Evolutionary conservation across 108 stramenopile genomes (phyloP).

Genomic region (Chaetoceros tenuissimus): DNA sequence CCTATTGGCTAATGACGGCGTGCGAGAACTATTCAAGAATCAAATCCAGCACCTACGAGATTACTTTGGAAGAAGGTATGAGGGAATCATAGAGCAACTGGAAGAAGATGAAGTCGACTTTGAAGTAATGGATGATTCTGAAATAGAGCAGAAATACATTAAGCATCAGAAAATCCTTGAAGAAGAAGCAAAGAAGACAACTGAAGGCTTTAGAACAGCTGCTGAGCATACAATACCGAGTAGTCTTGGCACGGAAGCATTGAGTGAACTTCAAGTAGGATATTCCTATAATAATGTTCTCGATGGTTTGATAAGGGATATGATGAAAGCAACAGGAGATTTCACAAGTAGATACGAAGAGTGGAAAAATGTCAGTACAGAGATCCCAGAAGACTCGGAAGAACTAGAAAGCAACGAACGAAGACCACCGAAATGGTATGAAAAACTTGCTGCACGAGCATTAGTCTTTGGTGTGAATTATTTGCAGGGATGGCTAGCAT

Average conservation of each 20-base stretch:
- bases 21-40: conserved; percentile 16
- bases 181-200: conserved; percentile 23
- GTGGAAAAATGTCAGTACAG: conserved; percentile 11
- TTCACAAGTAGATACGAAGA: conserved; percentile 24
- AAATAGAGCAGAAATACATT: conserved; percentile 3
- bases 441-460: conserved; percentile 55
- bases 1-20: background rate
- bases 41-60: conserved; percentile 28
- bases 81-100: conserved; percentile 10
- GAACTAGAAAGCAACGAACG: background rate
- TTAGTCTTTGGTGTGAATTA: conserved; percentile 74
- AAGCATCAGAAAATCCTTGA: conserved; percentile 9
- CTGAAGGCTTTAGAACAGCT: conserved; percentile 44
- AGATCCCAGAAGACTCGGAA: background rate
- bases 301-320: conserved; percentile 60
- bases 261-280: conserved; percentile 9
- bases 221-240: conserved; percentile 51
- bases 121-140: background rate
- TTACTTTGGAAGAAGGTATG: conserved; percentile 30
- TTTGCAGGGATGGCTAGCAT: conserved; percentile 76
- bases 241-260: conserved; percentile 16
- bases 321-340: conserved; percentile 50
- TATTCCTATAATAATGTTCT: conserved; percentile 36
- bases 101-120: background rate
- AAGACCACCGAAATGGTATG: conserved; percentile 57